phyloP scores from a whole-genome alignment of 257 asterid species.

The Ocimum tenuiflorum region DNA sequence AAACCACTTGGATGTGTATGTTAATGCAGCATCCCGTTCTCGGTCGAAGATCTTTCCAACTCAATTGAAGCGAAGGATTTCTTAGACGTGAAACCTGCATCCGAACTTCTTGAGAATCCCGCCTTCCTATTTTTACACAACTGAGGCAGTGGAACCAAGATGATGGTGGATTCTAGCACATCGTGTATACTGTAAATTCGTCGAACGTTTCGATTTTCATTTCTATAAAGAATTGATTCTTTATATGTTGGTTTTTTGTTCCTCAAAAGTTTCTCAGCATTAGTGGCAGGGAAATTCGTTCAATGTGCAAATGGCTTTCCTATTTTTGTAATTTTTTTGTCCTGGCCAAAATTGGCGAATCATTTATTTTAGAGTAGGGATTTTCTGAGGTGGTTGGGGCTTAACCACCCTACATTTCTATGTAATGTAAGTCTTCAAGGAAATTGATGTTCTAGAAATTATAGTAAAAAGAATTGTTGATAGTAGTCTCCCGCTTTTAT shows the following conservation, averaged over 20 bases:
- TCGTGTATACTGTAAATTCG: conserved; percentile 41
- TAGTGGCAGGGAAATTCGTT: conserved; percentile 30
- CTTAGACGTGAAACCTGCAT: conserved; percentile 76
- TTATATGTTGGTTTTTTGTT: not conserved
- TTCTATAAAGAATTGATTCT: conserved; percentile 14
- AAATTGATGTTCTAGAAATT: conserved; percentile 8
- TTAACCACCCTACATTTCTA: conserved; percentile 12
- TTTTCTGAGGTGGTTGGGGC: conserved; percentile 24
- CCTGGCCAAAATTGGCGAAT: conserved; percentile 25
- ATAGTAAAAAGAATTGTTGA: not conserved
- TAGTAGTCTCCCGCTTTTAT: too few relatives aligned
- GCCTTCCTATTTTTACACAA: conserved; percentile 80
- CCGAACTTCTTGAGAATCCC: conserved; percentile 62
- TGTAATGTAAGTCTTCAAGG: conserved; percentile 17
- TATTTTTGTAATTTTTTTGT: conserved; percentile 20
- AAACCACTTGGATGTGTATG: not conserved
- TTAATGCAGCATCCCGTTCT: conserved; percentile 83
- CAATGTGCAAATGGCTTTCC: conserved; percentile 25
- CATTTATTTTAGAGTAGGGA: conserved; percentile 32
- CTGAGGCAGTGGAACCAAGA: conserved; percentile 41
- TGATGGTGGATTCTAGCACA: conserved; percentile 1
- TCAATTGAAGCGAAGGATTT: conserved; percentile 75
- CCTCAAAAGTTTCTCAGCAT: conserved; percentile 13
- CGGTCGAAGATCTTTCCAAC: conserved; percentile 71
- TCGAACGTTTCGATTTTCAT: conserved; percentile 21